These are phyloP conservation scores for Ceratocystis variospora DNA, from an alignment of 2,329 filamentous ascomycete species.

Conservation along the genomic window DNA sequence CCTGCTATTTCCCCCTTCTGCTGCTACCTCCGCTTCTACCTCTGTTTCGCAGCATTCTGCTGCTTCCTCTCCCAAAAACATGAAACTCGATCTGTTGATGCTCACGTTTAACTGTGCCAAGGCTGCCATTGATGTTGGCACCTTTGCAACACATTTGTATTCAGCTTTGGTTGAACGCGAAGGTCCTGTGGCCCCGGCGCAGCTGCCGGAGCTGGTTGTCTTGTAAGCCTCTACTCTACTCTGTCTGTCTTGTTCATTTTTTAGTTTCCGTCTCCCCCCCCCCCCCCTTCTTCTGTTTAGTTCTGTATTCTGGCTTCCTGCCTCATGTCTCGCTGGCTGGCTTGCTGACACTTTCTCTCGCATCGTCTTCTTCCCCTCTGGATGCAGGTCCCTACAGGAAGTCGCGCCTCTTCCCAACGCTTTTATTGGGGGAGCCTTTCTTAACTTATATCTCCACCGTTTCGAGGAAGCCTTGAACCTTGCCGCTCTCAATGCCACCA, in stretches of 20 bases:
- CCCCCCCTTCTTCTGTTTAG: slow-evolving; percentile 13
- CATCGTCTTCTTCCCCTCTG: neutral
- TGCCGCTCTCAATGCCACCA: slow-evolving; percentile 38
- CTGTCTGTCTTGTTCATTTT: neutral
- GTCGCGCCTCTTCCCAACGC: slow-evolving; percentile 70
- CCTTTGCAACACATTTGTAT: slow-evolving; percentile 60
- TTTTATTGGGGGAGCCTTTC: slow-evolving; percentile 71
- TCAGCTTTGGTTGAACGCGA: slow-evolving; percentile 40
- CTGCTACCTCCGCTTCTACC: neutral
- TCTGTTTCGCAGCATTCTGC: neutral
- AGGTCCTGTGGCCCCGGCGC: slow-evolving; percentile 27
- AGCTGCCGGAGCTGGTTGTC: slow-evolving; percentile 41
- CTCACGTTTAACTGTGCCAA: slow-evolving; percentile 85
- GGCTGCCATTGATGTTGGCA: slow-evolving; percentile 50
- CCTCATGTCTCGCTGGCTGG: neutral
- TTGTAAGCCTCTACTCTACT: slow-evolving; percentile 33
- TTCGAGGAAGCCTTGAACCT: slow-evolving; percentile 59
- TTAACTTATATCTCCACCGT: slow-evolving; percentile 60
- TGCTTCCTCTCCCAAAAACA: slow-evolving; percentile 12
- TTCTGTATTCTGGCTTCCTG: neutral
- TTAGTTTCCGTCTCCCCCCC: neutral
- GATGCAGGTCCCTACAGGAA: slow-evolving; percentile 68
- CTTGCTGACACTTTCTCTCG: neutral
- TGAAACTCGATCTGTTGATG: slow-evolving; percentile 53
- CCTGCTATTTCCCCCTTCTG: neutral